These are phyloP conservation scores for Candida neerlandica DNA, from an alignment of 1,139 yeast genomes.

Conservation along the genomic window DNA sequence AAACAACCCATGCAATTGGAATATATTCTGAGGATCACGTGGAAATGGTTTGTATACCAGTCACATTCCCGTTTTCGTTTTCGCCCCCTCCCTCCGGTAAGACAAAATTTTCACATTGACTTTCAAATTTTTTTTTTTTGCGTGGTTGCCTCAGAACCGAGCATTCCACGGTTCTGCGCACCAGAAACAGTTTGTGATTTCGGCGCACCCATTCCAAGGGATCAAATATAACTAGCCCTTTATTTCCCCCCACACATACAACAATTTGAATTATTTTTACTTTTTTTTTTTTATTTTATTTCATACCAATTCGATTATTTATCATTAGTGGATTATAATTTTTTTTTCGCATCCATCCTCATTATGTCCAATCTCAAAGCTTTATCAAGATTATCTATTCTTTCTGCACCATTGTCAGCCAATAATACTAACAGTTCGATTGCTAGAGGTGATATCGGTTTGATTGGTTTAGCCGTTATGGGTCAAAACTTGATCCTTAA, in stretches of 20 bases:
- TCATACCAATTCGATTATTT: not conserved
- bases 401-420: slow-evolving; percentile 11
- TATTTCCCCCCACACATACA: not conserved
- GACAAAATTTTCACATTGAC: not conserved
- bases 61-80: not conserved
- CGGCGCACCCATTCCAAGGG: not conserved
- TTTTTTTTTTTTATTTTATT: not conserved
- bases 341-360: not conserved
- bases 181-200: not conserved
- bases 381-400: slow-evolving; percentile 13
- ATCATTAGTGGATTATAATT: not conserved
- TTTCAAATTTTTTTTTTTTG: not conserved
- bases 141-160: not conserved
- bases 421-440: slow-evolving; percentile 27
- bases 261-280: not conserved
- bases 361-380: slow-evolving; percentile 9
- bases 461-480: slow-evolving; percentile 99
- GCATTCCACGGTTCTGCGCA: not conserved
- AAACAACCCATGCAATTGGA: not conserved
- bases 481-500: slow-evolving; percentile 98
- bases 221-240: not conserved
- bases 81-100: not conserved
- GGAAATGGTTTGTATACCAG: too few species aligned
- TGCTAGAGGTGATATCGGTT: slow-evolving; percentile 91
- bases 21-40: not conserved